Evolutionary conservation across 2,329 filamentous ascomycete species (phyloP), one percentile per base, ranked within the genome.

Genomic region (Cordyceps militaris): DNA sequence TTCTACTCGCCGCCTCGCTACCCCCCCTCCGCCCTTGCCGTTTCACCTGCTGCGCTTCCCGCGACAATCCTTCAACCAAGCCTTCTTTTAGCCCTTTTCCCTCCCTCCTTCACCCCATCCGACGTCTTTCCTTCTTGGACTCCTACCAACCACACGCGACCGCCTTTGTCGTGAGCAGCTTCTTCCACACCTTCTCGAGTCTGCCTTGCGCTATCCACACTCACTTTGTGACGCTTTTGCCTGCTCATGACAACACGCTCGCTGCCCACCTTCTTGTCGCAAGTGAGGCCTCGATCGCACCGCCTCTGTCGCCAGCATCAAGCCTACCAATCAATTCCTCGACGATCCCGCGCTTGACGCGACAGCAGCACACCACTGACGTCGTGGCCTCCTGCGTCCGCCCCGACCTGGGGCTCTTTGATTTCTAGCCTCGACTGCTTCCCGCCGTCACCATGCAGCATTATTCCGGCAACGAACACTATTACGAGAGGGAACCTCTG

Each of bases 401-500:
- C 43, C 44, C 54, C 54, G 23, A 30, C n/a, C n/a, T 28, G 47
- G 46, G 28, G 26, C 24, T 16, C 19, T 19, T n/a, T 47, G 43
- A 26, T 30, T 23, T 43, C 9, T 32, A 32, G 38, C 50, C 14
- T 51, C 10, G 21, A 9, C 40, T 43, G 38, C 38, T 54, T 44
- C 40, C 38, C 23, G 6, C 46, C 36, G 10, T 23, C 24, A 24
- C 54, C 61, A 73, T 73, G 71, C 65, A 68, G 63, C 66, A 67
- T 58, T 68, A 71, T 65, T 50, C 59, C 23, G 61, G 16, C 26
- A 61, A 60, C 21, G 62, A 66, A 50, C 68, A 71, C 59, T 66
- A 66, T 32, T 69, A 68, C 60, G 71, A 73, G 66, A 69, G 69
- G 63, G 68, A 72, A 40, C 69, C 69, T 57, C 66, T 73, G 48